Base-by-base conservation (phyloP, 2,329 filamentous ascomycete genomes). In the Colletotrichum orchidophilum region DNA sequence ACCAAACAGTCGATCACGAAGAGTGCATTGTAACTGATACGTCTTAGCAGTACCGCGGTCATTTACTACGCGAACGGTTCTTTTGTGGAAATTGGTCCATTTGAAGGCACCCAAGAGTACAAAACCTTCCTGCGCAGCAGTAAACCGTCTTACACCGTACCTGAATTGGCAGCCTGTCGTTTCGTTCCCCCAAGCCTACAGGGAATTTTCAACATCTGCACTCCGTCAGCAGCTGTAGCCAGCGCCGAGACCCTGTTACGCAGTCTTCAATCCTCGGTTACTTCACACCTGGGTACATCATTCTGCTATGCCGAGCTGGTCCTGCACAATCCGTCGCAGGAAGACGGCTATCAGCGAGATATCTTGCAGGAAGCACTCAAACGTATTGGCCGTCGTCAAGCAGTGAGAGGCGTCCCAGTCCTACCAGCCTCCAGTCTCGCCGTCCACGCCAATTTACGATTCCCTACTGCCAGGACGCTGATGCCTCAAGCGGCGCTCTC, bases 11-110 rank as follows among this genome's bases (percentile, higher is more conserved):
- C n/a, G n/a, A n/a, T n/a, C n/a, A n/a, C 33, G 33, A 35, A 35
- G 33, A 35, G 33, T 35, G 7, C 7, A 35, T 13, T 35, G 33
- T n/a, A 35, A 7, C 42, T 49, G 42, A 49, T 49, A 18, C 42
- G 7, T 18, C n/a, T 15, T 18, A 42, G 7, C 15, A 68, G 66
- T 1, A 59, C 42, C 1, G 66, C 66, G 5, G 52, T 39, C 3
- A 53, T 69, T 15, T 69, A 63, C 52, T 63, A 63, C 39, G 8
- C 46, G 13, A 69, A 69, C 13, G 31, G 33, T 3, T 52, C 66
- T 3, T n/a, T 13, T 12, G 50, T 58, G 21, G 24, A 46, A 29
- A 29, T 69, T 3, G 53, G 59, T 5, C 50, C 15, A 35, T 27
- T 69, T 3, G 60, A 69, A 29, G 65, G 65, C 31, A 63, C 39